phyloP scores from a whole-genome alignment of 2,329 filamentous ascomycete genomes.

The Macroventuria anomochaeta region DNA sequence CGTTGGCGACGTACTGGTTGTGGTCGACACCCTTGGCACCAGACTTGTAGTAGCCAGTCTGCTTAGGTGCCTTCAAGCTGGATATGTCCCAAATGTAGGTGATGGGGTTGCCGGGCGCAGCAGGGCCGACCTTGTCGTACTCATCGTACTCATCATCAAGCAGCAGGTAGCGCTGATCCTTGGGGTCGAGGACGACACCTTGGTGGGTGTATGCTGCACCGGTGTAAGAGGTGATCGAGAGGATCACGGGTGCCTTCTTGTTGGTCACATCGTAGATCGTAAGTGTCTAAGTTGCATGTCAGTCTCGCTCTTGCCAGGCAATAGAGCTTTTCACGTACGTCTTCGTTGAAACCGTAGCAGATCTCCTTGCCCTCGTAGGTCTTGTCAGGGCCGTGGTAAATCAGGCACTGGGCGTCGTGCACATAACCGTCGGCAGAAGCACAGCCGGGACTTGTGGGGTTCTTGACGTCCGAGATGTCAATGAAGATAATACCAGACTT shows the following conservation, averaged over 20 bases:
- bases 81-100: constrained; percentile 52
- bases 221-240: constrained; percentile 63
- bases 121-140: constrained; percentile 47
- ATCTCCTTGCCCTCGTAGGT: constrained; percentile 59
- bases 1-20: constrained; percentile 56
- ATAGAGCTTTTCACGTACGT: too few relatives aligned
- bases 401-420: constrained; percentile 67
- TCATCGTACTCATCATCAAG: constrained; percentile 51
- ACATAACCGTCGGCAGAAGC: constrained; percentile 64
- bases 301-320: too few relatives aligned
- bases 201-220: constrained; percentile 66
- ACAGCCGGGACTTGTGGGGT: constrained; percentile 62
- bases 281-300: too few relatives aligned
- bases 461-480: constrained; percentile 61
- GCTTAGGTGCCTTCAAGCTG: constrained; percentile 42
- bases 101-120: constrained; percentile 42
- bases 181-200: constrained; percentile 58
- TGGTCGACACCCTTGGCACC: constrained; percentile 53
- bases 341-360: constrained; percentile 65
- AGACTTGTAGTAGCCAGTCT: constrained; percentile 53
- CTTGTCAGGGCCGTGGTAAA: constrained; percentile 60
- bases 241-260: constrained; percentile 55
- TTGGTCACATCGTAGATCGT: constrained; percentile 62
- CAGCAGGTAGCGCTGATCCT: constrained; percentile 46
- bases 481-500: constrained; percentile 65